Evolutionary conservation across 345 rosid genomes (phyloP).

Genomic region (Theobroma cacao): DNA sequence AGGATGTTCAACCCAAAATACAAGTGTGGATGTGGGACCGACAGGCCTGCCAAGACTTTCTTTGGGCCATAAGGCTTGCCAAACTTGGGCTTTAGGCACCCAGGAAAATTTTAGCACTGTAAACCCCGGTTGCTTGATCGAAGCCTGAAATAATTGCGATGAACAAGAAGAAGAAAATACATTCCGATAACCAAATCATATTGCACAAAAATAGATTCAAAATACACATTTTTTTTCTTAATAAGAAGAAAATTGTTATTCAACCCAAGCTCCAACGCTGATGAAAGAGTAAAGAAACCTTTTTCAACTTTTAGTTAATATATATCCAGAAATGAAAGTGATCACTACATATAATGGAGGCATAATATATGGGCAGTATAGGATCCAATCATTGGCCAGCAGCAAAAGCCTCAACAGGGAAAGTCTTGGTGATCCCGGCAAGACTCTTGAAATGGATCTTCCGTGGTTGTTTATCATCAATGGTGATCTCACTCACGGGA

Average conservation of each 20-base stretch:
- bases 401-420: slow-evolving; percentile 47
- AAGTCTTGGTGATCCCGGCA: slow-evolving; percentile 55
- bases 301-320: no score
- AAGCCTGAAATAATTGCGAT: no score
- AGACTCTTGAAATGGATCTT: slow-evolving; percentile 60
- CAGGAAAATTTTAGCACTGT: no score
- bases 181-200: not conserved
- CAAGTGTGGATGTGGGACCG: no score
- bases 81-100: no score
- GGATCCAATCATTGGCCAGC: slow-evolving; percentile 34
- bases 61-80: no score
- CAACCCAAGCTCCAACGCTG: not conserved
- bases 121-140: no score
- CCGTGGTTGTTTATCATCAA: slow-evolving; percentile 28
- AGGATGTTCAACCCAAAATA: no score
- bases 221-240: no score
- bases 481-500: slow-evolving; percentile 40
- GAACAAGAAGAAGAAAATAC: not conserved
- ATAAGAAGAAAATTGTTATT: not conserved
- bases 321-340: no score
- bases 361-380: no score
- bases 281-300: not conserved
- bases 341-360: not conserved
- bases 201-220: not conserved
- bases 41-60: no score